Base-by-base conservation (phyloP, 495 filamentous ascomycete genomes). In the Daldinia decipiens region DNA sequence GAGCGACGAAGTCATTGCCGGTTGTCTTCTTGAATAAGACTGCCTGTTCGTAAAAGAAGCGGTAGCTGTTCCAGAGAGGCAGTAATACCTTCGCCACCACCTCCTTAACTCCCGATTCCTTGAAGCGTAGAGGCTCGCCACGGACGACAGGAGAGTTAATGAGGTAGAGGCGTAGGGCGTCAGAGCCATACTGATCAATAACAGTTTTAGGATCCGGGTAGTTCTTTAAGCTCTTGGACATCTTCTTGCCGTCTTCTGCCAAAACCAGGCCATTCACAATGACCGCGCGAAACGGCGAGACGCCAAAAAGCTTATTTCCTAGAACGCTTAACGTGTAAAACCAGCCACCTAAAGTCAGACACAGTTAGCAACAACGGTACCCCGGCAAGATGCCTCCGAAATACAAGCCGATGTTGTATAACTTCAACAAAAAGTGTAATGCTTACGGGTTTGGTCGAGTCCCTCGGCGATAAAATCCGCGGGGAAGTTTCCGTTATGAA, bases 401-500 rank as follows among this genome's bases (percentile, higher is more conserved):
- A 21, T 15, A 3, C 8, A 24, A 7, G 31, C 1, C 2, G 21
- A 11, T 11, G 9, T 1, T 26, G n/a, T 43, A 11, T 17, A 45
- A 45, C 13, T 38, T 39, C 5, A 47, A 24, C 4, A 6, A 43
- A 38, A 12, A 29, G 4, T 11, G 26, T 7, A 11, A 32, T 57
- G 6, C 66, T 62, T 67, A 68, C 47, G 57, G 11, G 73, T 96
- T 79, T 97, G 93, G 77, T 97, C 95, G 32, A 99, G 82, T 60
- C 95, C 95, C 82, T 99, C 95, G 0, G 95, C 94, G 76, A 99
- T 97, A 80, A 99, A 99, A 76, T 99, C 93, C 60, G 92, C 95
- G 0, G 96, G 95, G 82, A 97, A 99, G 27, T 87, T 85, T 51
- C 89, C 84, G 65, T 92, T 86, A 50, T 83, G 74, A 72, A 99